Evolutionary conservation across 2,329 filamentous ascomycete species (phyloP).

Genomic region (Phaeosphaeriaceae sp.): DNA sequence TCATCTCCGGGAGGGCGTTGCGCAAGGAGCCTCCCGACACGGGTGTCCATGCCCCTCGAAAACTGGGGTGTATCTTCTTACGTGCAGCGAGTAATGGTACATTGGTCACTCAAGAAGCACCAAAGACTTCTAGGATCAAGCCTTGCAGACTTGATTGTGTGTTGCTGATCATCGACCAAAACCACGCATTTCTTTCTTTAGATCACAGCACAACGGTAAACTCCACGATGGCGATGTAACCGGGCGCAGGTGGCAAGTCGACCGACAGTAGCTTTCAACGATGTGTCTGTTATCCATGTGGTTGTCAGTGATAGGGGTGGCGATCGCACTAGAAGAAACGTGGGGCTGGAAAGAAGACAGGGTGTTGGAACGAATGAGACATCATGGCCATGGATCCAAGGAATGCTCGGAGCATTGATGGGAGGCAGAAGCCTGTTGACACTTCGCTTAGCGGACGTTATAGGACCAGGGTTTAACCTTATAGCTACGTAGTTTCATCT

Average conservation of each 20-base stretch:
- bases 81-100: not conserved
- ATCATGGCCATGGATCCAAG: slow-evolving; percentile 10
- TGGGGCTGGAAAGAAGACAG: slow-evolving; percentile 17
- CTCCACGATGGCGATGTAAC: not conserved
- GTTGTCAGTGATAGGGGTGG: slow-evolving; percentile 29
- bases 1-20: slow-evolving; percentile 32
- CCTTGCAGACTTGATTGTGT: not conserved
- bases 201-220: slow-evolving; percentile 4
- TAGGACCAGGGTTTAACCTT: slow-evolving; percentile 31
- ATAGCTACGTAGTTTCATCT: slow-evolving; percentile 14
- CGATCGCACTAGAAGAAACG: slow-evolving; percentile 26
- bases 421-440: slow-evolving; percentile 11
- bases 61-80: not conserved
- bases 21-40: slow-evolving; percentile 13
- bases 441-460: slow-evolving; percentile 27
- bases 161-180: not conserved
- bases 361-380: slow-evolving; percentile 24
- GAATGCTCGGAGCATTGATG: slow-evolving; percentile 7
- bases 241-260: slow-evolving; percentile 23
- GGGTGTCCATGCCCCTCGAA: not conserved
- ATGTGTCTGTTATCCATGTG: slow-evolving; percentile 29
- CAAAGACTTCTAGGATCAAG: not conserved
- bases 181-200: slow-evolving; percentile 16
- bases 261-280: slow-evolving; percentile 8
- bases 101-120: not conserved